Evolutionary conservation across 257 asterid genomes (phyloP).

Genomic region (Nicotiana sylvestris): DNA sequence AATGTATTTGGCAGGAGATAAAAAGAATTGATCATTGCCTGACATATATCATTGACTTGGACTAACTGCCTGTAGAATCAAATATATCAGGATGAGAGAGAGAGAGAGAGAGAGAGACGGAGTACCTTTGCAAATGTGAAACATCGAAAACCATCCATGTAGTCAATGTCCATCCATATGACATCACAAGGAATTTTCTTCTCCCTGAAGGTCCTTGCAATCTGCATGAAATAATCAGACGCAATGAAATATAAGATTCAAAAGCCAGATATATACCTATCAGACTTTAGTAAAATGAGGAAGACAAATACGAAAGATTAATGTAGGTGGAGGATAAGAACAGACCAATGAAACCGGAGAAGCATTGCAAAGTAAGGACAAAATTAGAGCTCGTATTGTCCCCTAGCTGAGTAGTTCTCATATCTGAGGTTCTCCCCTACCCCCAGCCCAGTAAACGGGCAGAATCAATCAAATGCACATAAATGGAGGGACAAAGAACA

Average conservation of each 20-base stretch:
- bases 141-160: conserved; percentile 97
- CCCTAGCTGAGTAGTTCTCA: neutral
- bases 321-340: neutral
- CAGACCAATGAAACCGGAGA: neutral
- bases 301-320: neutral
- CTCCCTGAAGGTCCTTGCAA: conserved; percentile 79
- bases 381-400: neutral
- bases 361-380: neutral
- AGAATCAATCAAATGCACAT: neutral
- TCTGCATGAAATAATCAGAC: conserved; percentile 36
- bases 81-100: neutral
- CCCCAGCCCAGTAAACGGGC: neutral
- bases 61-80: neutral
- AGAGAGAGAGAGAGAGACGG: neutral
- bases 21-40: neutral
- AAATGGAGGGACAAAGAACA: neutral
- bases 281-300: neutral
- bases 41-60: neutral
- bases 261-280: neutral
- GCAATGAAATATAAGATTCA: neutral
- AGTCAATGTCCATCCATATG: conserved; percentile 99
- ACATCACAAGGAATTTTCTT: conserved; percentile 95
- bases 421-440: neutral
- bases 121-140: conserved; percentile 84
- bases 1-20: neutral